Conservation (phyloP, 2,329 filamentous ascomycete species). For the Hypoxylon sp. region DNA sequence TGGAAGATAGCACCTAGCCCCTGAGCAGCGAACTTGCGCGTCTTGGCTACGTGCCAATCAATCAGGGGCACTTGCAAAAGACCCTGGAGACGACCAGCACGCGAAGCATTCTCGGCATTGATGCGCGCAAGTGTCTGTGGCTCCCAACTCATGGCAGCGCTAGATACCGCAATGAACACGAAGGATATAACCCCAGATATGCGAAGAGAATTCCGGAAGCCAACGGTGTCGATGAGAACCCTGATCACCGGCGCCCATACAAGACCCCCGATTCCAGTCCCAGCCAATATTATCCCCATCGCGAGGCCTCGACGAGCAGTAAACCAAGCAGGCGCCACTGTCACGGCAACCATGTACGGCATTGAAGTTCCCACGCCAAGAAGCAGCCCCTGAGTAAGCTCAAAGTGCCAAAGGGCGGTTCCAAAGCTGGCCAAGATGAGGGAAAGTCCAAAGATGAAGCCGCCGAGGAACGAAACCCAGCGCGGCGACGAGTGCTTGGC, state of each 20-base stretch:
- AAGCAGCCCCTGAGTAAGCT: conserved; percentile 19
- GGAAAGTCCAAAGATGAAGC: conserved; percentile 13
- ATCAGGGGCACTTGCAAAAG: conserved; percentile 17
- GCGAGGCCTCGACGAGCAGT: conserved; percentile 10
- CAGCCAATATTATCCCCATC: conserved; percentile 13
- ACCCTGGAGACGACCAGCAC: conserved; percentile 14
- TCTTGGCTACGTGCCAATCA: conserved; percentile 18
- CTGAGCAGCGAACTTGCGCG: conserved; percentile 19
- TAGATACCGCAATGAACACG: conserved; percentile 9
- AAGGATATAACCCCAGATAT: conserved; percentile 18
- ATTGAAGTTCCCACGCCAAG: conserved; percentile 21
- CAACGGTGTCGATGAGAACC: conserved; percentile 9
- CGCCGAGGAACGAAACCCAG: conserved; percentile 20
- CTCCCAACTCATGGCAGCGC: conserved; percentile 20
- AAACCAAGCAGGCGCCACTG: conserved; percentile 16
- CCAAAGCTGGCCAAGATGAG: conserved; percentile 13
- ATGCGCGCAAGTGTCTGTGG: conserved; percentile 20
- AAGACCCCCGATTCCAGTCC: conserved; percentile 17
- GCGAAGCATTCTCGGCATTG: conserved; percentile 19
- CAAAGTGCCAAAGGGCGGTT: conserved; percentile 17
- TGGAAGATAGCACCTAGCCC: conserved; percentile 16
- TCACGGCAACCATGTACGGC: conserved; percentile 26
- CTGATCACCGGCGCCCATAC: conserved; percentile 24
- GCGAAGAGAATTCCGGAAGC: conserved; percentile 20
- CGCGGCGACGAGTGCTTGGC: conserved; percentile 18